phyloP scores from a whole-genome alignment of 768 basidiomycete genomes.

The Tylopilus rubrobrunneus region DNA sequence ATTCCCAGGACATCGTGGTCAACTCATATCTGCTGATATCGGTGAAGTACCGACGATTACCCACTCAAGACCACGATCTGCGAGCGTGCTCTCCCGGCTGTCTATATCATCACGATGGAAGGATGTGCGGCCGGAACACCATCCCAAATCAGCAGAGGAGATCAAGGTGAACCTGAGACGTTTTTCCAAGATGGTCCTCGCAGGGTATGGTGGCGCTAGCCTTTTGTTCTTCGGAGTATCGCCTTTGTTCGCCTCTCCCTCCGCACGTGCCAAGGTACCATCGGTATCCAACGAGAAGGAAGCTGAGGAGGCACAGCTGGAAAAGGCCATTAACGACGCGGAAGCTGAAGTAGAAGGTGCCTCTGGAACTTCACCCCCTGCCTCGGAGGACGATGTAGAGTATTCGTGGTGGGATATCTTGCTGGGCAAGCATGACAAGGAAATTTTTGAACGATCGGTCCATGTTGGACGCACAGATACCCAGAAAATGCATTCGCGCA shows the following conservation, averaged over 20 bases:
- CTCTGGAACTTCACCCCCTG: conserved; percentile 29
- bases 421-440: conserved; percentile 75
- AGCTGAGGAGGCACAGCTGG: conserved; percentile 58
- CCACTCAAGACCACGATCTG: conserved; percentile 31
- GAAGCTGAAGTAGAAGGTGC: conserved; percentile 55
- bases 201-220: conserved; percentile 80
- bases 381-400: conserved; percentile 24
- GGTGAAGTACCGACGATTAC: conserved; percentile 47
- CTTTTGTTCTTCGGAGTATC: conserved; percentile 77
- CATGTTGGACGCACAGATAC: conserved; percentile 19
- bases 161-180: conserved; percentile 70
- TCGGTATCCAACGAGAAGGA: conserved; percentile 39
- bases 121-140: conserved; percentile 22
- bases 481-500: conserved; percentile 31
- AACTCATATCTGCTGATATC: conserved; percentile 78
- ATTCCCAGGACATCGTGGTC: conserved; percentile 61
- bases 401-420: conserved; percentile 87
- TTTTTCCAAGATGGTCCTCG: conserved; percentile 78
- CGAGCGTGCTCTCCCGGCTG: conserved; percentile 22
- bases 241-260: conserved; percentile 26
- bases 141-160: conserved; percentile 38
- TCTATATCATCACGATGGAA: conserved; percentile 26
- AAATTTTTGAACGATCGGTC: conserved; percentile 71
- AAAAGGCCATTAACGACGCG: conserved; percentile 64
- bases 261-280: conserved; percentile 21